Percentiles rank a stretch among this genome's conserved stretches.
phyloP scores from a whole-genome alignment of 169 alveolate species.

The Cryptosporidium bovis region DNA sequence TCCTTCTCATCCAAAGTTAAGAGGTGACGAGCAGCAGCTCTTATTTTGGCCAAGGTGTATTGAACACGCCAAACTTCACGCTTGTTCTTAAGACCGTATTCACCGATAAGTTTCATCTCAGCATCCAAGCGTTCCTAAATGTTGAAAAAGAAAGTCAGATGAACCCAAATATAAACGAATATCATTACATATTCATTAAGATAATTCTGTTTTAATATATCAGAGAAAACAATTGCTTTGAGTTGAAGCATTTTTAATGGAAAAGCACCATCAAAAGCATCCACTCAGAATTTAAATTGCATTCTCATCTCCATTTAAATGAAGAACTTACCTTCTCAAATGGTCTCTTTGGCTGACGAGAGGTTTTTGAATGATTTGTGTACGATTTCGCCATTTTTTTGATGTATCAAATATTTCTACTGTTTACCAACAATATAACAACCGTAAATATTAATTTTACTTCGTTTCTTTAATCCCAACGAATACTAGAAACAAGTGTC shows the following conservation, averaged over 20 bases:
- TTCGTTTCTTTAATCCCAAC: too few species aligned
- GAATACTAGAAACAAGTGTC: too few species aligned
- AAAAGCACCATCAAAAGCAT: constrained; percentile 27
- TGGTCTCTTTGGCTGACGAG: constrained; percentile 95
- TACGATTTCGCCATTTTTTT: constrained; percentile 85
- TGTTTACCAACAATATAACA: too few species aligned
- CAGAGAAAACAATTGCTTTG: not conserved
- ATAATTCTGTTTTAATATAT: too few species aligned
- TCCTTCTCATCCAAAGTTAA: constrained; percentile 97
- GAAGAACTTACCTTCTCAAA: constrained; percentile 89
- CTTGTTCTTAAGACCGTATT: constrained; percentile 98
- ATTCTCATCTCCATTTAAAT: not conserved
- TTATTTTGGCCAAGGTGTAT: constrained; percentile 96
- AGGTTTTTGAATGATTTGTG: constrained; percentile 89
- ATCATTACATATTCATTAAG: too few species aligned
- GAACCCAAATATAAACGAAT: not conserved
- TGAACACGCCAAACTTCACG: constrained; percentile 99
- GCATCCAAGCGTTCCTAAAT: constrained; percentile 92
- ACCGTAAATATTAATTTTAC: too few species aligned
- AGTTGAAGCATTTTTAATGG: not conserved
- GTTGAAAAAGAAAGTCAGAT: constrained; percentile 17
- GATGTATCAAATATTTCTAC: too few species aligned
- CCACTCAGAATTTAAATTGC: constrained; percentile 78
- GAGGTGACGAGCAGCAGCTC: constrained; percentile 99
- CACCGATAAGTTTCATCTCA: constrained; percentile 97